A percentile compares a stretch with the other conserved stretches of the same genome.
Conservation (phyloP, 495 filamentous ascomycete genomes). For the Daldinia decipiens region DNA sequence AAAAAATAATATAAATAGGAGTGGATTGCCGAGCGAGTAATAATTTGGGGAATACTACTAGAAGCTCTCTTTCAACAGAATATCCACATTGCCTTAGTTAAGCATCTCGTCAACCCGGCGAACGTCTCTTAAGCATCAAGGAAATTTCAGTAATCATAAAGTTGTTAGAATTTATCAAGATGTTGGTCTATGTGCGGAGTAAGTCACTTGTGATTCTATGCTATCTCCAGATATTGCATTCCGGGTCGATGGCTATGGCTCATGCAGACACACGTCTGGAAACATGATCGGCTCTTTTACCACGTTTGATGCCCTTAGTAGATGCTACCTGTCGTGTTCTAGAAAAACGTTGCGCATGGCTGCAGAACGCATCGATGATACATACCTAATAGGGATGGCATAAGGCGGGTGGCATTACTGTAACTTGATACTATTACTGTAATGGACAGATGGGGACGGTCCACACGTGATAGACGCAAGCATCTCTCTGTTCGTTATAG, state of each 20-base stretch:
- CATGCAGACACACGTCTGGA: background rate
- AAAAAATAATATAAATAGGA: too few relatives aligned
- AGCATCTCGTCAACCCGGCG: too few relatives aligned
- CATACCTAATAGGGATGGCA: conserved; percentile 28
- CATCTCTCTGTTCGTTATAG: conserved; percentile 22
- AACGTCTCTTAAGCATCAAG: too few relatives aligned
- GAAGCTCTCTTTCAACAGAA: too few relatives aligned
- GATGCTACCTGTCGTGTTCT: conserved; percentile 16
- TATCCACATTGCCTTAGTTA: too few relatives aligned
- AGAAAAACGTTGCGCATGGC: conserved; percentile 24
- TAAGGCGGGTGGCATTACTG: conserved; percentile 35
- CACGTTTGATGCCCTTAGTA: conserved; percentile 2
- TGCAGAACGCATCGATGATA: conserved; percentile 16
- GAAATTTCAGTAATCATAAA: too few relatives aligned
- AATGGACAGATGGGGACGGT: conserved; percentile 8
- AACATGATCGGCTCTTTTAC: background rate
- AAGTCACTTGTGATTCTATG: background rate
- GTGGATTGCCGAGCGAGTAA: too few relatives aligned
- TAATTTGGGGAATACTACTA: too few relatives aligned
- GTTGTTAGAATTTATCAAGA: too few relatives aligned
- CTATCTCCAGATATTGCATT: background rate
- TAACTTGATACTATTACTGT: conserved; percentile 33
- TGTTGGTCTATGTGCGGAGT: background rate
- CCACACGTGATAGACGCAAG: conserved; percentile 7
- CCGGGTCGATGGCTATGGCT: background rate